Evolutionary conservation across 139 green algal genomes (phyloP).

Genomic region (Limnomonas spitsbergensis): DNA sequence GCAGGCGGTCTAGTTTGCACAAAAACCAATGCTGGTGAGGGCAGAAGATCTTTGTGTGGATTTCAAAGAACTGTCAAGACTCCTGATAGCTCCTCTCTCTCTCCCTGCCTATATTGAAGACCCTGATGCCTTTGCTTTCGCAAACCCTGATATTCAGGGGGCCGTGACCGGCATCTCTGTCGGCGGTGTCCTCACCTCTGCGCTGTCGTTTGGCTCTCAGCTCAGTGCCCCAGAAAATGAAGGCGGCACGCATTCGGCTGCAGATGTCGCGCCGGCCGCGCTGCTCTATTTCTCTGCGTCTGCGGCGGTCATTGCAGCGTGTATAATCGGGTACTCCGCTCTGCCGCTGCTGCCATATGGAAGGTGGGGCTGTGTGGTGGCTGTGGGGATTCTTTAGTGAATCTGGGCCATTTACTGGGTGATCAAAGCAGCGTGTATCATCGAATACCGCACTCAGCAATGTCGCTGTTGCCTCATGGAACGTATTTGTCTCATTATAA

Average conservation of each 20-base stretch:
- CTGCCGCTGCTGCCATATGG: slow-evolving; percentile 43
- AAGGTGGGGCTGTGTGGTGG: slow-evolving; percentile 2
- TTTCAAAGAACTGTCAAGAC: too few species aligned
- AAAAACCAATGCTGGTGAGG: too few species aligned
- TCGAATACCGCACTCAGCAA: too few species aligned
- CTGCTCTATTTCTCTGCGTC: slow-evolving; percentile 46
- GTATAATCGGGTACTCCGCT: slow-evolving; percentile 33
- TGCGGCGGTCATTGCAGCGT: slow-evolving; percentile 25
- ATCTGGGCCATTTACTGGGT: neutral
- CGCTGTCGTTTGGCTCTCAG: slow-evolving; percentile 37
- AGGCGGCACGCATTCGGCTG: slow-evolving; percentile 3
- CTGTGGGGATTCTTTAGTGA: neutral
- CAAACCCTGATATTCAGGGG: too few species aligned
- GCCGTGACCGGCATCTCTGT: slow-evolving; percentile 45
- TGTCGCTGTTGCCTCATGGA: too few species aligned
- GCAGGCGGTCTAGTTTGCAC: too few species aligned
- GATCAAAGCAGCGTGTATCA: too few species aligned
- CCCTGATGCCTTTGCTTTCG: too few species aligned
- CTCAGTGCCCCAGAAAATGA: slow-evolving; percentile 24
- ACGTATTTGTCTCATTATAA: too few species aligned
- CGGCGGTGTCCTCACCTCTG: slow-evolving; percentile 36
- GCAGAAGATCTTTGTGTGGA: too few species aligned
- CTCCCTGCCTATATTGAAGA: too few species aligned
- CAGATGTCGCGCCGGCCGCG: slow-evolving; percentile 40
- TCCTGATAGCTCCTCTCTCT: too few species aligned